Conservation (phyloP, 1,139 yeast species). For the Tardiomyces blankii region DNA sequence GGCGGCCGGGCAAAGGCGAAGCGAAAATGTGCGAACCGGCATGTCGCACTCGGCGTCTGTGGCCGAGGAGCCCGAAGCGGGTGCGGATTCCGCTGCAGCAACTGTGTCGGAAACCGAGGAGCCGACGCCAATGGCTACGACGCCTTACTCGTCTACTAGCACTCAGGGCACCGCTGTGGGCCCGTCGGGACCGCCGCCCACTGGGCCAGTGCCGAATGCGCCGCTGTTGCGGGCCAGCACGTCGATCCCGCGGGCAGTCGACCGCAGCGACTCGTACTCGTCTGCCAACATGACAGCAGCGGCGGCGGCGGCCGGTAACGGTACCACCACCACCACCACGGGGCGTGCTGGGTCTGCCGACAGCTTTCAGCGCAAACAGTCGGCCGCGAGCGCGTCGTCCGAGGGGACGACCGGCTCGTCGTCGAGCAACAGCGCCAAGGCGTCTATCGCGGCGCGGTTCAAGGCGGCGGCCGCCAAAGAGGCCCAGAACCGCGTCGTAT, state of each 20-base stretch:
- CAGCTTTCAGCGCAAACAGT: background rate
- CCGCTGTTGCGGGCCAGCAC: background rate
- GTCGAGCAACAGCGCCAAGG: background rate
- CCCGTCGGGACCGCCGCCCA: background rate
- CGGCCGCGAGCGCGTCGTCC: background rate
- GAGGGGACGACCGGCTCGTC: background rate
- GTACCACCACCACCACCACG: background rate
- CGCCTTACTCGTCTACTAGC: background rate
- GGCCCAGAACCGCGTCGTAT: constrained; percentile 1
- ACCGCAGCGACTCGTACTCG: background rate
- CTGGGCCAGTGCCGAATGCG: too few species aligned
- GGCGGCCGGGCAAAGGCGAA: background rate
- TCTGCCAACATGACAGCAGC: background rate
- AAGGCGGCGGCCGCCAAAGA: background rate
- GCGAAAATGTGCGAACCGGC: background rate
- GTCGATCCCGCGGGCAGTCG: background rate
- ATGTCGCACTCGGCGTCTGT: background rate
- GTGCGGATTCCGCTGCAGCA: background rate
- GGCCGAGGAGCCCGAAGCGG: background rate
- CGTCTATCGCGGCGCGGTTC: background rate
- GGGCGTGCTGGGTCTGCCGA: background rate
- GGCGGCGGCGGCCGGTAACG: background rate
- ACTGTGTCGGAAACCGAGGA: background rate
- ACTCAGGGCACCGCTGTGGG: background rate
- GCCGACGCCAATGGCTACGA: background rate